Conservation (phyloP, 495 filamentous ascomycete species). For the Talaromyces wortmannii region DNA sequence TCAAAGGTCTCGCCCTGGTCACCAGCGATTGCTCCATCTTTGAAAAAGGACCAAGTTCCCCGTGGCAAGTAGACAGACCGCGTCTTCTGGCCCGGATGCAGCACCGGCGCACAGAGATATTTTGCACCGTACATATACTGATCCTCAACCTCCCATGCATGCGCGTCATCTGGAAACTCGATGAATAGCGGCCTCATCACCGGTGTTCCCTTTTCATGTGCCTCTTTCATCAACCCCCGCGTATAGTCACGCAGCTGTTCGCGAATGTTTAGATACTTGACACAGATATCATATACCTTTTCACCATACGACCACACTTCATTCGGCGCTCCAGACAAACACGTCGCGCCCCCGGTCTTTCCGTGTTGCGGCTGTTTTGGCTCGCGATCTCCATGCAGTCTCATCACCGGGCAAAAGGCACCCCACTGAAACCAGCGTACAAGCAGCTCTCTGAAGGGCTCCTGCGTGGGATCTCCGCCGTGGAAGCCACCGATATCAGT, state of each 20-base stretch:
- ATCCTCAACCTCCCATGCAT: conserved; percentile 42
- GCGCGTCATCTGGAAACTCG: conserved; percentile 44
- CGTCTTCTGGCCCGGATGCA: conserved; percentile 31
- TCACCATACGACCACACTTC: conserved; percentile 56
- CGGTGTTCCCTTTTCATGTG: conserved; percentile 46
- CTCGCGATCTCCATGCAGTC: conserved; percentile 52
- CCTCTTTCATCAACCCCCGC: conserved; percentile 42
- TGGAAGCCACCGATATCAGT: conserved; percentile 57
- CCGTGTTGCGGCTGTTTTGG: conserved; percentile 34
- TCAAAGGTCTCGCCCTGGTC: conserved; percentile 13
- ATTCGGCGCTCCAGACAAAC: conserved; percentile 38
- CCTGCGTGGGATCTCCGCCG: conserved; percentile 45
- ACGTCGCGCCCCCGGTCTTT: conserved; percentile 22
- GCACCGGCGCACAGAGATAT: conserved; percentile 46
- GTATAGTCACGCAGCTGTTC: conserved; percentile 47
- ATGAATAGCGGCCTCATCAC: conserved; percentile 52
- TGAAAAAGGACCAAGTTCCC: conserved; percentile 37
- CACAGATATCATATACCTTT: conserved; percentile 47
- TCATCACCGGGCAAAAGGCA: conserved; percentile 53
- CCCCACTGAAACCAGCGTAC: conserved; percentile 58
- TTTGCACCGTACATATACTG: conserved; percentile 49
- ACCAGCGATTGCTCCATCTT: conserved; percentile 1
- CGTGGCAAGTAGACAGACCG: conserved; percentile 38
- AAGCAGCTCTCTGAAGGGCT: conserved; percentile 50
- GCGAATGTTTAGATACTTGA: conserved; percentile 45